These are phyloP conservation scores for Aristolochia contorta DNA, from an alignment of 164 flowering plant genomes.

Conservation along the genomic window DNA sequence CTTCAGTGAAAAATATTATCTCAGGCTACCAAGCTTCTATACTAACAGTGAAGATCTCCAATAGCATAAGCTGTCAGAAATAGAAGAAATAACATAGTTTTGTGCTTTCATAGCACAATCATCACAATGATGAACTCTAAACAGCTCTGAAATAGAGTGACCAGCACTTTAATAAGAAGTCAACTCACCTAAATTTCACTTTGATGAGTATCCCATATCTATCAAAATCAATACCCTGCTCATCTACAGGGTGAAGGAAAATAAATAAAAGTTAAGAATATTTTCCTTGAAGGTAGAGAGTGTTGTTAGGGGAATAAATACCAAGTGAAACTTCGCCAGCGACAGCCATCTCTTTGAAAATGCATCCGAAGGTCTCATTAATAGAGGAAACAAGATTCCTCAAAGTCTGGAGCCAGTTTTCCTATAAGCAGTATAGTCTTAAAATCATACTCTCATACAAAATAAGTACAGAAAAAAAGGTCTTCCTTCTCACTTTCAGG, in stretches of 20 bases:
- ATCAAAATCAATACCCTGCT: conserved; percentile 74
- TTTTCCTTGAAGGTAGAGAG: not conserved
- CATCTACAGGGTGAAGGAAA: conserved; percentile 43
- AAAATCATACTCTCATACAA: not conserved
- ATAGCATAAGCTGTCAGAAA: too few relatives aligned
- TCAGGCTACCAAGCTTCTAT: too few relatives aligned
- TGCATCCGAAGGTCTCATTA: conserved; percentile 76
- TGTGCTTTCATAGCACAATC: too few relatives aligned
- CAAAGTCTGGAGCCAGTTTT: conserved; percentile 80
- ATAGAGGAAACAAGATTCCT: conserved; percentile 73
- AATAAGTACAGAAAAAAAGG: not conserved
- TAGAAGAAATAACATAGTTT: not conserved
- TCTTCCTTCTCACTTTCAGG: conserved; percentile 49
- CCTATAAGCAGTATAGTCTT: conserved; percentile 30
- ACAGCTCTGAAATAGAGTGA: not conserved
- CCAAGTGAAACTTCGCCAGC: conserved; percentile 97
- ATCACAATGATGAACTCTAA: too few relatives aligned
- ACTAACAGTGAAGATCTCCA: too few relatives aligned
- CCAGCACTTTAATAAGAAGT: not conserved
- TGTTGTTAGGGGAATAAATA: conserved; percentile 10
- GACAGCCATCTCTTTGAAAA: conserved; percentile 96
- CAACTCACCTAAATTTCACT: conserved; percentile 85
- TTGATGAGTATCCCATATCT: conserved; percentile 84
- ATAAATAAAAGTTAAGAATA: conserved; percentile 2
- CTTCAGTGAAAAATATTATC: too few relatives aligned